Evolutionary conservation across 2,329 filamentous ascomycete species (phyloP), one percentile per base, ranked within the genome.

Genomic region (Arachnomyces sp.): DNA sequence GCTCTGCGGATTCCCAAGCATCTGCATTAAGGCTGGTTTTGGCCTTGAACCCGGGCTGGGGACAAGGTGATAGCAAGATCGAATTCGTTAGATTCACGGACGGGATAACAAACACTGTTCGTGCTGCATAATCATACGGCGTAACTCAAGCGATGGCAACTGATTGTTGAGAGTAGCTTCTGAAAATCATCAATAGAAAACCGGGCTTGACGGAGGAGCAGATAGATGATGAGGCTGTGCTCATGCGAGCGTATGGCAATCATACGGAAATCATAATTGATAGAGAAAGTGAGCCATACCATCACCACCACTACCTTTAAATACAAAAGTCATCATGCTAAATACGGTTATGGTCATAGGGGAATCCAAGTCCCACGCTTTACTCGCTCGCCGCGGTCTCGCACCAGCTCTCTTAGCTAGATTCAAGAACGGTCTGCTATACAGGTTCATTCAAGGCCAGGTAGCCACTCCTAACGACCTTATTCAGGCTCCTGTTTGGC

Each of bases 241-340:
- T 98, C 48, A 77, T 98, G 56, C 80, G 92, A 52, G 92, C 92
- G 46, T 98, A 95, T 65, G 92, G 92, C 53, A 82, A 92, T 61
- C 87, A 89, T 48, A 96, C 92, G 51, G 88, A 94, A 58, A 76
- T 96, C 40, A 76, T 98, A 53, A 98, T 98, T 66, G 92, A 98
- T 68, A 84, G 92, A 51, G 86, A 95, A 69, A 82, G 90, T 74
- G 81, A 78, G 73, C 76, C 44, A 40, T 25, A 9, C 21, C 21
- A 25, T 25, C 21, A 25, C 42, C 45, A 47, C 35, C 39, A 28
- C 38, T 33, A 31, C 38, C 33, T 37, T 18, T 35, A 42, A 50
- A 59, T 54, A 9, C 9, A 5, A 5, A 48, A 44, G 32, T 50
- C 56, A 51, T 57, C 59, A 55, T 57, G 47, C 54, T 47, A 44